Conservation (phyloP, 129 eudicot species). For the Tagetes erecta region DNA sequence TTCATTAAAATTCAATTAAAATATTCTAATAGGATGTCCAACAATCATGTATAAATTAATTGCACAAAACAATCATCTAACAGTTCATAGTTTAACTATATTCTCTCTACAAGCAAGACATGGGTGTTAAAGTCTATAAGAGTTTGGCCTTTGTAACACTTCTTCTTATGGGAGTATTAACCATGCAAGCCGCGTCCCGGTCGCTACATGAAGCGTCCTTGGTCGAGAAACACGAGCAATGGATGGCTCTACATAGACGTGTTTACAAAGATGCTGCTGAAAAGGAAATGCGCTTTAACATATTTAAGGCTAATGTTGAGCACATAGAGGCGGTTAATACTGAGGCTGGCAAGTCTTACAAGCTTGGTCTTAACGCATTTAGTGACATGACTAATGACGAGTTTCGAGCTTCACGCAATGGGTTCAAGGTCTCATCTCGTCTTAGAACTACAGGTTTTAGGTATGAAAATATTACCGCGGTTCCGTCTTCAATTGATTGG, state of each 20-base stretch:
- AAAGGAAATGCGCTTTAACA: conserved; percentile 26
- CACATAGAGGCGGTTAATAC: conserved; percentile 23
- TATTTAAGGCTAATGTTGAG: conserved; percentile 27
- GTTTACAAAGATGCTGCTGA: conserved; percentile 25
- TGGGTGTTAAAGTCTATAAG: conserved; percentile 10
- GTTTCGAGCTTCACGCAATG: conserved; percentile 23
- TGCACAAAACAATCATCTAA: conserved; percentile 3
- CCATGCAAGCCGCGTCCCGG: conserved; percentile 11
- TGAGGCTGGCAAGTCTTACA: conserved; percentile 15
- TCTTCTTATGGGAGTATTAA: conserved; percentile 13
- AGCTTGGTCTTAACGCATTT: conserved; percentile 27
- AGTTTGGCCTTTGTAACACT: conserved; percentile 6
- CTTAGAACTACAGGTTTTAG: conserved; percentile 6
- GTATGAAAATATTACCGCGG: conserved; percentile 3
- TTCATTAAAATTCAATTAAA: background rate
- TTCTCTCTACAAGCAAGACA: background rate
- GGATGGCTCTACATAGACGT: conserved; percentile 29
- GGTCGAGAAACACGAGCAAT: conserved; percentile 26
- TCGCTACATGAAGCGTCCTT: conserved; percentile 15
- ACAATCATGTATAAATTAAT: background rate
- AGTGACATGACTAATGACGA: conserved; percentile 31
- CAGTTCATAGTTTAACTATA: background rate
- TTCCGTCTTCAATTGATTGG: conserved; percentile 29
- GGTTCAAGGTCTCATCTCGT: conserved; percentile 12
- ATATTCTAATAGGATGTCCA: background rate